Percentiles rank a stretch among this genome's conserved stretches.
Evolutionary conservation across 164 flowering plant species (phyloP).

Genomic region (Macadamia integrifolia): DNA sequence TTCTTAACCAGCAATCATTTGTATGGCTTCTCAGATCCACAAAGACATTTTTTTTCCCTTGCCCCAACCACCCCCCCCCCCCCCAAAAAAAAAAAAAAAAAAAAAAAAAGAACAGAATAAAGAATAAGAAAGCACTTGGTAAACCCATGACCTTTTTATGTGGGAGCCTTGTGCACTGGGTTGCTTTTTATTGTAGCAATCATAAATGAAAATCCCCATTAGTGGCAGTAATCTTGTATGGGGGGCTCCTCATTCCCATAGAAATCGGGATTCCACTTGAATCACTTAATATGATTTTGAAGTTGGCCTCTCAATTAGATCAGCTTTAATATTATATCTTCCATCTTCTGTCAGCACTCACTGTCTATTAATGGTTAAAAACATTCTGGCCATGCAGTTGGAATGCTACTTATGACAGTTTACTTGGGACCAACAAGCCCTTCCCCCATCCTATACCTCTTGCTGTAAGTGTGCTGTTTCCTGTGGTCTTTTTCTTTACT

Average conservation of each 20-base stretch:
- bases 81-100: background rate
- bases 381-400: slow-evolving; percentile 42
- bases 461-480: slow-evolving; percentile 40
- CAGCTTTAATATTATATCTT: background rate
- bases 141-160: too few species aligned
- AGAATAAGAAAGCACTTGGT: too few species aligned
- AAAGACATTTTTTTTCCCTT: too few species aligned
- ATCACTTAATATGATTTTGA: too few species aligned
- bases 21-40: too few species aligned
- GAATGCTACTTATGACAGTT: slow-evolving; percentile 69
- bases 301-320: too few species aligned
- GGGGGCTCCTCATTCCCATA: background rate
- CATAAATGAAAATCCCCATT: too few species aligned
- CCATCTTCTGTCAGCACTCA: background rate
- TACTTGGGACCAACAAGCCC: slow-evolving; percentile 60
- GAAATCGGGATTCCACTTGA: background rate
- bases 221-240: background rate
- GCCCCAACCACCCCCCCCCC: too few species aligned
- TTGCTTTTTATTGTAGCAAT: too few species aligned
- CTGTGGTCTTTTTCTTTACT: background rate
- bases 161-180: too few species aligned
- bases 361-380: slow-evolving; percentile 1
- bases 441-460: slow-evolving; percentile 69
- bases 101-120: too few species aligned
- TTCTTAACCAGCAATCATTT: too few species aligned